Conservation (phyloP, 169 alveolate genomes). For the Fabrea salina region DNA sequence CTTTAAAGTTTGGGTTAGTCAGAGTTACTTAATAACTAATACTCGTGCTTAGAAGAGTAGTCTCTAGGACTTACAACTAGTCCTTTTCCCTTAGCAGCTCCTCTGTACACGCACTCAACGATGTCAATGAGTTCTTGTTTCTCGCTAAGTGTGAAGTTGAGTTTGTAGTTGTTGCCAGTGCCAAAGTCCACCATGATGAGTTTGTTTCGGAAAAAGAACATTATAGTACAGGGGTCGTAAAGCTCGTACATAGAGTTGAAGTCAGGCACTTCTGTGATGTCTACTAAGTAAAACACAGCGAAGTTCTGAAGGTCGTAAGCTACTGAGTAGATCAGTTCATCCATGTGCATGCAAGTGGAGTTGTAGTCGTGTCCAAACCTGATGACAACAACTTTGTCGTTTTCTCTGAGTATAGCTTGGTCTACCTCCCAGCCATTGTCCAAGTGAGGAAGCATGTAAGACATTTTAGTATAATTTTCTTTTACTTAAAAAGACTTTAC, state of each 20-base stretch:
- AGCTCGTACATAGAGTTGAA: conserved; percentile 98
- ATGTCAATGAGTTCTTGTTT: conserved; percentile 97
- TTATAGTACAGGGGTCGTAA: conserved; percentile 97
- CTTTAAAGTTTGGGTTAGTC: no score
- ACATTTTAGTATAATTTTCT: conserved; percentile 83
- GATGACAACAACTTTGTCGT: conserved; percentile 94
- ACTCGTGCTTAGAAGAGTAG: conserved; percentile 92
- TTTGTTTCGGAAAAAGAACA: conserved; percentile 97
- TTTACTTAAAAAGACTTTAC: no score
- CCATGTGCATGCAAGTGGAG: conserved; percentile 98
- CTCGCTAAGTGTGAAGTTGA: conserved; percentile 97
- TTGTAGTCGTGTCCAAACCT: conserved; percentile 98
- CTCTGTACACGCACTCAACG: conserved; percentile 95
- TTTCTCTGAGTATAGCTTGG: conserved; percentile 97
- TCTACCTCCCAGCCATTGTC: conserved; percentile 99
- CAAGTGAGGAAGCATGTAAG: conserved; percentile 97
- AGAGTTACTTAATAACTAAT: no score
- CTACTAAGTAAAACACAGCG: conserved; percentile 97
- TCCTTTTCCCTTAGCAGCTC: conserved; percentile 98
- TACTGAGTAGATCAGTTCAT: conserved; percentile 92
- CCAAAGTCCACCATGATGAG: conserved; percentile 99
- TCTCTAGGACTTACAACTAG: conserved; percentile 96
- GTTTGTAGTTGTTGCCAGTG: conserved; percentile 98
- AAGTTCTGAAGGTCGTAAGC: conserved; percentile 96
- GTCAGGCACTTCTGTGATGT: conserved; percentile 98